Evolutionary conservation across 495 filamentous ascomycete genomes (phyloP).

Genomic region (Cudoniella acicularis): DNA sequence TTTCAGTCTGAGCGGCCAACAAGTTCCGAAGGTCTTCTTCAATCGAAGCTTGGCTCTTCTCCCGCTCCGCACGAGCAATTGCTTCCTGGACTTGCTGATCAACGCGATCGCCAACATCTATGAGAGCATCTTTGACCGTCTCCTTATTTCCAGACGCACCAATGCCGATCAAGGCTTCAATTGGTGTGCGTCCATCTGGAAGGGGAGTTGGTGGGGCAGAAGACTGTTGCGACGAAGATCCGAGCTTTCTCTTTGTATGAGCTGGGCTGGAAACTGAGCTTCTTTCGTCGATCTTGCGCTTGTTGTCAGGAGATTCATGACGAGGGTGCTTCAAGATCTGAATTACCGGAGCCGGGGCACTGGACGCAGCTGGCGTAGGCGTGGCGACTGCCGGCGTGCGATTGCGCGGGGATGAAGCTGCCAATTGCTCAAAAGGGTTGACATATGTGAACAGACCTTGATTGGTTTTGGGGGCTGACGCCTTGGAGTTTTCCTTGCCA

Average conservation of each 20-base stretch:
- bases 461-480: slow-evolving; percentile 32
- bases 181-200: slow-evolving; percentile 30
- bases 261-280: slow-evolving; percentile 35
- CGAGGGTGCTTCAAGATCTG: slow-evolving; percentile 27
- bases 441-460: slow-evolving; percentile 65
- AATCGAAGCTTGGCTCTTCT: slow-evolving; percentile 45
- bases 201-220: slow-evolving; percentile 22
- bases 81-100: slow-evolving; percentile 67
- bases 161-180: slow-evolving; percentile 37
- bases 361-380: slow-evolving; percentile 7
- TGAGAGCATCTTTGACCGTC: slow-evolving; percentile 69
- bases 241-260: slow-evolving; percentile 39
- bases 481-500: slow-evolving; percentile 20
- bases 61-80: slow-evolving; percentile 51
- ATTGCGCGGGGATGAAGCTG: slow-evolving; percentile 62
- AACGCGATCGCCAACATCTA: slow-evolving; percentile 62
- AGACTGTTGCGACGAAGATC: slow-evolving; percentile 34
- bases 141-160: slow-evolving; percentile 38
- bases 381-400: slow-evolving; percentile 36
- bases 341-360: slow-evolving; percentile 11
- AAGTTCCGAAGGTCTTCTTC: slow-evolving; percentile 40
- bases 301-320: slow-evolving; percentile 20
- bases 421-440: slow-evolving; percentile 76
- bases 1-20: slow-evolving; percentile 38
- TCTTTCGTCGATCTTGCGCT: slow-evolving; percentile 23